Evolutionary conservation across 768 basidiomycete species (phyloP).

Genomic region (Boletus rubropictus): DNA sequence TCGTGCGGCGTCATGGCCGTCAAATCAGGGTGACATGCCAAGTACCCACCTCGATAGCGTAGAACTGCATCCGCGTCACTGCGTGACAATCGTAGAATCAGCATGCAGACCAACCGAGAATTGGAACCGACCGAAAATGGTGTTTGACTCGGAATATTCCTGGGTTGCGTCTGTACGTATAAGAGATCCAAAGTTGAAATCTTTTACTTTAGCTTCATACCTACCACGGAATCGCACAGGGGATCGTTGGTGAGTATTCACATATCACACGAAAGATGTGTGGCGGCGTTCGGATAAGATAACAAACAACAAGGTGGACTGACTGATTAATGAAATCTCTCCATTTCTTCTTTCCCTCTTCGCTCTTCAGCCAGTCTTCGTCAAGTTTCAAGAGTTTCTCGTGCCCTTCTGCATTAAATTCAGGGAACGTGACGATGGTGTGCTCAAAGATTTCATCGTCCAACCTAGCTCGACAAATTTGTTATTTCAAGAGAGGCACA

Average conservation of each 20-base stretch:
- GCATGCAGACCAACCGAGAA: not conserved
- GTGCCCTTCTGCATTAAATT: conserved; percentile 49
- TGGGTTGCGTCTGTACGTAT: conserved; percentile 73
- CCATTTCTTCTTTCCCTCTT: conserved; percentile 86
- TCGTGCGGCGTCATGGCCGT: not conserved
- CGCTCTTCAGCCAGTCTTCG: conserved; percentile 91
- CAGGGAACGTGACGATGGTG: conserved; percentile 74
- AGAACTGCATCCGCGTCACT: conserved; percentile 57
- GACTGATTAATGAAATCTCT: conserved; percentile 77
- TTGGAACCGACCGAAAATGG: conserved; percentile 73
- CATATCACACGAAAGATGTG: not conserved
- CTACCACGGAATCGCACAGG: conserved; percentile 32
- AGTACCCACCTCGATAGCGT: conserved; percentile 72
- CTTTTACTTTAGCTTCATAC: conserved; percentile 86
- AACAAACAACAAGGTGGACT: conserved; percentile 18
- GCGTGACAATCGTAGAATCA: conserved; percentile 8
- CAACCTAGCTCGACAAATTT: conserved; percentile 40
- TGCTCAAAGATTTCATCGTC: conserved; percentile 91
- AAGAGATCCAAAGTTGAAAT: conserved; percentile 95
- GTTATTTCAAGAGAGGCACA: conserved; percentile 10
- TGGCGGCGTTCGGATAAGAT: not conserved
- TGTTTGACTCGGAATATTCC: conserved; percentile 88
- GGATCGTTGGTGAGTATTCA: conserved; percentile 5
- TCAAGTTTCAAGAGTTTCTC: conserved; percentile 55
- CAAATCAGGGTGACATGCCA: conserved; percentile 6